Evolutionary conservation across 2,329 filamentous ascomycete species (phyloP).

Genomic region (Clonostachys rosea): DNA sequence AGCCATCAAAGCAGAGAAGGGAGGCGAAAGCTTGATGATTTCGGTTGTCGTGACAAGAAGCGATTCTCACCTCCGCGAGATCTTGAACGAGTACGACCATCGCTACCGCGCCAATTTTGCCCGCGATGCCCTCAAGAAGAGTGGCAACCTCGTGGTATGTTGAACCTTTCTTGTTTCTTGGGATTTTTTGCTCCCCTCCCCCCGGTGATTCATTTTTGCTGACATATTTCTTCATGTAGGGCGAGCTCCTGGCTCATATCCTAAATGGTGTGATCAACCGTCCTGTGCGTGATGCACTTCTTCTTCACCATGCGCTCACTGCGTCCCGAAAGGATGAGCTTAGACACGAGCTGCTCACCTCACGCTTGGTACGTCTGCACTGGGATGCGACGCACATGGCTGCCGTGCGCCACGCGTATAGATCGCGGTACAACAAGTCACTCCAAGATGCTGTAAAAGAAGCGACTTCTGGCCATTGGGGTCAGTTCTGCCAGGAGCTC

Average conservation of each 20-base stretch:
- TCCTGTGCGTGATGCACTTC: conserved; percentile 85
- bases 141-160: conserved; percentile 87
- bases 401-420: conserved; percentile 74
- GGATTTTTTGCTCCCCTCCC: conserved; percentile 1
- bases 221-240: conserved; percentile 43
- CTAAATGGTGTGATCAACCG: conserved; percentile 96
- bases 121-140: conserved; percentile 80
- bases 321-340: conserved; percentile 66
- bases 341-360: conserved; percentile 82
- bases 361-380: conserved; percentile 80
- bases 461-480: conserved; percentile 72
- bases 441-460: conserved; percentile 76
- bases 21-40: conserved; percentile 86
- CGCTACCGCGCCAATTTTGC: conserved; percentile 79
- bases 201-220: conserved; percentile 1
- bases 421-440: conserved; percentile 68
- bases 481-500: conserved; percentile 69
- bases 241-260: conserved; percentile 90
- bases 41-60: conserved; percentile 76
- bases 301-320: conserved; percentile 85
- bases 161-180: not conserved
- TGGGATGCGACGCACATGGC: conserved; percentile 86
- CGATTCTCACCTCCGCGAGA: conserved; percentile 76
- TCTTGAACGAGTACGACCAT: conserved; percentile 72
- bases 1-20: conserved; percentile 67